Evolutionary conservation across 225 moss, liverwort and hornwort genomes (phyloP).

Genomic region (Rhytidiadelphus loreus): DNA sequence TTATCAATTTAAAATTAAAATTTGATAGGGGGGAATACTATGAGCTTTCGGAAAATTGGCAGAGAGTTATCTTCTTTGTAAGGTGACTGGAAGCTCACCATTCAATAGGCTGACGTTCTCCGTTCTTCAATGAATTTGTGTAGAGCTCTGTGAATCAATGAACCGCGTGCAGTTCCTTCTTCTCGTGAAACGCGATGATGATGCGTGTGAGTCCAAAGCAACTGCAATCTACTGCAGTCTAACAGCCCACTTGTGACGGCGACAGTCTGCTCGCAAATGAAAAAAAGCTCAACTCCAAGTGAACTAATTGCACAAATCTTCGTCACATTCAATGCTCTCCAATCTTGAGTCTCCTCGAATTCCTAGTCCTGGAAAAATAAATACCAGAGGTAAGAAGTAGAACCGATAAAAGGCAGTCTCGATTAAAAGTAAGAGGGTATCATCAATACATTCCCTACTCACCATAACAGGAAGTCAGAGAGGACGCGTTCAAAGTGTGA

Average conservation of each 20-base stretch:
- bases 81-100: not conserved
- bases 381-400: not conserved
- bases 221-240: not conserved
- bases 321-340: not conserved
- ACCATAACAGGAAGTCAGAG: not conserved
- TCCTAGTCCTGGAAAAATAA: not conserved
- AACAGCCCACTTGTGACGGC: not conserved
- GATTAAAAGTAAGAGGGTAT: not conserved
- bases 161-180: not conserved
- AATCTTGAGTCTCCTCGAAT: no score
- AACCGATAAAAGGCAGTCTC: not conserved
- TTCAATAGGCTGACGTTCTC: no score
- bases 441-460: not conserved
- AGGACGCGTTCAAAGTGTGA: not conserved
- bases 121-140: not conserved
- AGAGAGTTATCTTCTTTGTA: not conserved
- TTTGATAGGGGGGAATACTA: not conserved
- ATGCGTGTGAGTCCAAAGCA: not conserved
- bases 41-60: not conserved
- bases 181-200: not conserved
- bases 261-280: not conserved
- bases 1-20: not conserved
- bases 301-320: no score
- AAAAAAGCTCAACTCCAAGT: not conserved
- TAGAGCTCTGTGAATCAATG: not conserved